A percentile compares a stretch with the other conserved stretches of the same genome.
Evolutionary conservation across 228 moss, liverwort and hornwort genomes (phyloP).

Genomic region (Sphagnum fallax): DNA sequence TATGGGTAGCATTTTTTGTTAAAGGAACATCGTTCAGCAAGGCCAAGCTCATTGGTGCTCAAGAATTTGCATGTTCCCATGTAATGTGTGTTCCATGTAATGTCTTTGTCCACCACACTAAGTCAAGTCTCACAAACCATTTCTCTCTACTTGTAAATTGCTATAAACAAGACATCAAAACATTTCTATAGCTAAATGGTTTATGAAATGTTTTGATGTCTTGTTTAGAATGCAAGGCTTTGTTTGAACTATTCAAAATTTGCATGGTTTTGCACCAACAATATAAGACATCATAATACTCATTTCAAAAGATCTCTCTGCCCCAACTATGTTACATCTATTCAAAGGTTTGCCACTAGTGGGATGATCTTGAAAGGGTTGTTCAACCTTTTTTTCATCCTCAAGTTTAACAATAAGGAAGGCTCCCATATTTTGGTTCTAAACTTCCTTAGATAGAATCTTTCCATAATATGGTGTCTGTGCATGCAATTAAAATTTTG

Average conservation of each 20-base stretch:
- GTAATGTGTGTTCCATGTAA: constrained; percentile 34
- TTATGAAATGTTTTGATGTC: too few species aligned
- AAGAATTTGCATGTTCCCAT: constrained; percentile 35
- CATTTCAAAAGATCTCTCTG: constrained; percentile 24
- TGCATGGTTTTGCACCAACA: constrained; percentile 45
- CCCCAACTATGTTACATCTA: constrained; percentile 35
- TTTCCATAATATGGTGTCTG: too few species aligned
- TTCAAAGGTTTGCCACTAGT: constrained; percentile 30
- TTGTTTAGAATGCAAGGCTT: constrained; percentile 24
- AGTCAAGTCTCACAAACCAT: constrained; percentile 10
- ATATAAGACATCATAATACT: constrained; percentile 38
- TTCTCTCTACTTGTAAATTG: neutral
- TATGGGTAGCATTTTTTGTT: constrained; percentile 53
- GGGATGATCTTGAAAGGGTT: constrained; percentile 11
- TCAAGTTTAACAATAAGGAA: too few species aligned
- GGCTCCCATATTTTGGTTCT: too few species aligned
- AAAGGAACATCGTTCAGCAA: constrained; percentile 46
- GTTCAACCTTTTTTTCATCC: neutral
- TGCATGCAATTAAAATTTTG: too few species aligned
- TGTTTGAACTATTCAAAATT: constrained; percentile 41
- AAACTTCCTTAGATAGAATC: too few species aligned
- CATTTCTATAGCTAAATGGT: too few species aligned
- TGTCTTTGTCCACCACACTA: constrained; percentile 48
- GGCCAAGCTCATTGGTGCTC: constrained; percentile 37
- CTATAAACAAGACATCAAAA: too few species aligned